Conservation (phyloP, 1,284 basidiomycete genomes). For the Schizopora paradoxa region DNA sequence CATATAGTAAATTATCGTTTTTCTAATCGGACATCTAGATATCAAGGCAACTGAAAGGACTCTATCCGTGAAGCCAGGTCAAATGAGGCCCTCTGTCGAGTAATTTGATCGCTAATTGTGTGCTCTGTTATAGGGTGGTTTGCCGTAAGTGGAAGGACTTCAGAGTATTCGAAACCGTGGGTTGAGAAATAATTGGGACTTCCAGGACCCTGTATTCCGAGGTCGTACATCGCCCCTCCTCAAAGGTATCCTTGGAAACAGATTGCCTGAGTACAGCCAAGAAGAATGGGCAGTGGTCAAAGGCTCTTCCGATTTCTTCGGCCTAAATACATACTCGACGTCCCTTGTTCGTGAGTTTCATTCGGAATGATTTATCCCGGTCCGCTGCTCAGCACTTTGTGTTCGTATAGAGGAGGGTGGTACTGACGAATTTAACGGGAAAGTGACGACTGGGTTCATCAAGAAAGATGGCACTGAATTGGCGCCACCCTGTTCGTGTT, state of each 20-base stretch:
- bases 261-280: conserved; percentile 58
- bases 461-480: conserved; percentile 60
- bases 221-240: conserved; percentile 64
- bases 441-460: conserved; percentile 54
- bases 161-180: too few relatives aligned
- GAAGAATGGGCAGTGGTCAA: conserved; percentile 59
- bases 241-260: conserved; percentile 51
- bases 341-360: conserved; percentile 53
- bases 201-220: conserved; percentile 65
- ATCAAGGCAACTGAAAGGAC: conserved; percentile 59
- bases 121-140: conserved; percentile 23
- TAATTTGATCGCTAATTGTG: neutral
- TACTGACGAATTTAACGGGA: conserved; percentile 60
- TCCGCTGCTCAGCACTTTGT: too few relatives aligned
- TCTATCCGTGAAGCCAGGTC: conserved; percentile 54
- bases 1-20: too few relatives aligned
- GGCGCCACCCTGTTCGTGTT: conserved; percentile 52
- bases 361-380: neutral
- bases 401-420: conserved; percentile 51
- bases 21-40: too few relatives aligned
- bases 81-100: conserved; percentile 17
- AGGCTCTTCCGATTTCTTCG: conserved; percentile 67
- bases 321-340: conserved; percentile 68
- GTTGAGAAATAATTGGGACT: conserved; percentile 26
- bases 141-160: conserved; percentile 30